Conservation (phyloP, 495 filamentous ascomycete species). For the Hypoxylon rickii region DNA sequence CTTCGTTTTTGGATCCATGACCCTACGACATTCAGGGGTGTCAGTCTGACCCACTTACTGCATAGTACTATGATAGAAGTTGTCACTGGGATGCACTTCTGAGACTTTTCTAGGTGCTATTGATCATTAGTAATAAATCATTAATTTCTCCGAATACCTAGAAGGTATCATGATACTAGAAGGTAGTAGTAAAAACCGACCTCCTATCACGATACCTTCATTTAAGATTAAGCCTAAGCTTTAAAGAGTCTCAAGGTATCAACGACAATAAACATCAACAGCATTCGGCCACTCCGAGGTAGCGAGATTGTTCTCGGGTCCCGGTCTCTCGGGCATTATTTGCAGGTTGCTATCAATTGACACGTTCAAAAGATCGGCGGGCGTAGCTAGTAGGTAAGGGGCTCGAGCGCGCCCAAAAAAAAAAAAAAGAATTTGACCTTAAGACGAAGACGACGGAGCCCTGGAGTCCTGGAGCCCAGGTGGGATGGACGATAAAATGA, state of each 20-base stretch:
- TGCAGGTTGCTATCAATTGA: constrained; percentile 15
- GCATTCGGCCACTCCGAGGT: constrained; percentile 12
- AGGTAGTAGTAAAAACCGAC: not conserved
- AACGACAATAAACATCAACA: too few relatives aligned
- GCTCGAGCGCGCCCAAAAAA: too few relatives aligned
- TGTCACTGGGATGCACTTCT: too few relatives aligned
- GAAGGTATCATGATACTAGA: too few relatives aligned
- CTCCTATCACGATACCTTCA: not conserved
- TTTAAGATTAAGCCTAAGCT: not conserved
- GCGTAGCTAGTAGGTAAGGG: too few relatives aligned
- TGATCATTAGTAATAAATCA: too few relatives aligned
- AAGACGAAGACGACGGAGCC: too few relatives aligned
- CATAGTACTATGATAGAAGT: not conserved
- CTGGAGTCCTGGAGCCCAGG: too few relatives aligned
- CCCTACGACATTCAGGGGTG: not conserved
- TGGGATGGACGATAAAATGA: not conserved
- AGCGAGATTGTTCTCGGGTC: constrained; percentile 4
- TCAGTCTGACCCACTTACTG: not conserved
- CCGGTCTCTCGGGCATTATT: constrained; percentile 22
- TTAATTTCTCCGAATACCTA: too few relatives aligned
- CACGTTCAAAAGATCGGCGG: too few relatives aligned
- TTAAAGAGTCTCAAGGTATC: constrained; percentile 5
- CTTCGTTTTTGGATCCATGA: constrained; percentile 4
- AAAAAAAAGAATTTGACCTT: too few relatives aligned
- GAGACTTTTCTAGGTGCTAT: too few relatives aligned